Conservation (phyloP, 1,284 basidiomycete species). For the Malassezia cuniculi region DNA sequence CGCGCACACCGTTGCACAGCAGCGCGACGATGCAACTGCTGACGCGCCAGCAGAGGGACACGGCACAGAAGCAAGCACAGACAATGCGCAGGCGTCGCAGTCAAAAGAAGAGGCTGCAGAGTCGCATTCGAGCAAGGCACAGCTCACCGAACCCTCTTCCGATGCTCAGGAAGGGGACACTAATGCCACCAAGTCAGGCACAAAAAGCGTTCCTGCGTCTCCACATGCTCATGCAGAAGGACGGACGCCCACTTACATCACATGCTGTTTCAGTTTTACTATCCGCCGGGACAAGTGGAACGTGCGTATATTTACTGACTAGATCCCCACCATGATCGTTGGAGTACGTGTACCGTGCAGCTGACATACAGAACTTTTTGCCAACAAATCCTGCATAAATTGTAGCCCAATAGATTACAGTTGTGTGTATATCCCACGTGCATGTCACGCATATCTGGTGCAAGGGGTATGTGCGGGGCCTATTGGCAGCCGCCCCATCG, state of each 20-base stretch:
- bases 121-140: too few species aligned
- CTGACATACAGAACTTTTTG: conserved; percentile 15
- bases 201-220: neutral
- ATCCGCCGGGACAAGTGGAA: conserved; percentile 61
- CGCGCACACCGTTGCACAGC: neutral
- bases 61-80: neutral
- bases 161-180: too few species aligned
- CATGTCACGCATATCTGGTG: neutral
- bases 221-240: conserved; percentile 28
- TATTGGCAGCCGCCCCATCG: conserved; percentile 2
- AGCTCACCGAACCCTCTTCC: too few species aligned
- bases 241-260: conserved; percentile 56
- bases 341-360: conserved; percentile 10
- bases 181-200: neutral
- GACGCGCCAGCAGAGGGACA: too few species aligned
- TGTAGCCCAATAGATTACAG: neutral
- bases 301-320: conserved; percentile 12
- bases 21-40: too few species aligned
- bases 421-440: neutral
- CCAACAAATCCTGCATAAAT: conserved; percentile 25
- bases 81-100: too few species aligned
- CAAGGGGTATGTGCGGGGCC: conserved; percentile 1
- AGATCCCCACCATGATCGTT: conserved; percentile 19
- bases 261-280: conserved; percentile 90
- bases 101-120: too few species aligned